Evolutionary conservation across 345 rosid genomes (phyloP).

Genomic region (Viola odorata): DNA sequence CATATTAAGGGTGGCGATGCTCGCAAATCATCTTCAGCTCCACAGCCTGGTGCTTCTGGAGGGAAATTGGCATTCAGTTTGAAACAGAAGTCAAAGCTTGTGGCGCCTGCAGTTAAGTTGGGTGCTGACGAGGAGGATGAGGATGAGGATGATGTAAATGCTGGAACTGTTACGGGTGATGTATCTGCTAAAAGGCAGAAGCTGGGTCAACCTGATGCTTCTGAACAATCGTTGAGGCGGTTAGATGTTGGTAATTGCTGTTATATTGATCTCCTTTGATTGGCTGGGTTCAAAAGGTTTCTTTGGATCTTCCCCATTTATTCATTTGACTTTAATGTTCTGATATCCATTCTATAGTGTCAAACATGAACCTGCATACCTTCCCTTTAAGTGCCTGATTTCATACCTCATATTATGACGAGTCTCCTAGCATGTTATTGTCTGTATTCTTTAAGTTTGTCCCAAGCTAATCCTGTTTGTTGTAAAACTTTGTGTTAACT

Average conservation of each 20-base stretch:
- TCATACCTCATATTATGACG: no score
- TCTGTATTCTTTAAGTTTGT: no score
- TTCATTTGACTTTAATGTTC: background rate
- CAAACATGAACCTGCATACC: background rate
- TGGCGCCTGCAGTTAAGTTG: constrained; percentile 74
- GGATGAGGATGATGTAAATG: constrained; percentile 68
- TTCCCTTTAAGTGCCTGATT: no score
- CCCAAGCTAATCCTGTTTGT: no score
- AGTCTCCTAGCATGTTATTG: no score
- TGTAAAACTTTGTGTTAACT: no score
- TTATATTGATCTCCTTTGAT: constrained; percentile 23
- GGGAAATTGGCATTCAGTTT: constrained; percentile 97
- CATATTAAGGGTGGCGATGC: constrained; percentile 48
- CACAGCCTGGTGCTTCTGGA: constrained; percentile 25
- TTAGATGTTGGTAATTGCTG: constrained; percentile 79
- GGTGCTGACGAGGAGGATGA: constrained; percentile 74
- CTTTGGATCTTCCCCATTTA: background rate
- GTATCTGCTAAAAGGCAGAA: constrained; percentile 62
- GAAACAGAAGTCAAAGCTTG: constrained; percentile 91
- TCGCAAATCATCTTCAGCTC: constrained; percentile 2
- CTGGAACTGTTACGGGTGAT: constrained; percentile 37
- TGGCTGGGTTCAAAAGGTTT: constrained; percentile 9
- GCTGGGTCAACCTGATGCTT: constrained; percentile 42
- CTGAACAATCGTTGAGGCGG: constrained; percentile 41
- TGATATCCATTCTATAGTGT: background rate